phyloP scores from a whole-genome alignment of 768 basidiomycete species.

The Galerina sulciceps region DNA sequence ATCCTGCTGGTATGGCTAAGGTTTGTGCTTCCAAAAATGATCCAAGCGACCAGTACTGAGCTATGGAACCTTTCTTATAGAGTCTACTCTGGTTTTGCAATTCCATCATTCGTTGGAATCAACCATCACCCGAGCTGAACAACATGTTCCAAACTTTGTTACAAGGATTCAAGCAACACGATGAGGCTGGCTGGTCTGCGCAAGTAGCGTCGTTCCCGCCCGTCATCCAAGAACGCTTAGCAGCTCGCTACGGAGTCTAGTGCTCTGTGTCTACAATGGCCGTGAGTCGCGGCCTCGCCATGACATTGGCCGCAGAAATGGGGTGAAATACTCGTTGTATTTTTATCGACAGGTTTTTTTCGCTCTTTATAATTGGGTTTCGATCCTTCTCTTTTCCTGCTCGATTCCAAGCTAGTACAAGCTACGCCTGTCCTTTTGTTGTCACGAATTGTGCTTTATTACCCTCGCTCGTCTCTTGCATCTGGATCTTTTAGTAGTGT shows the following conservation, averaged over 20 bases:
- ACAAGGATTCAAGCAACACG: constrained; percentile 87
- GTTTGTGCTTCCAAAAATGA: constrained; percentile 45
- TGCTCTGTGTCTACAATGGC: no score
- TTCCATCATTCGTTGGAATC: constrained; percentile 93
- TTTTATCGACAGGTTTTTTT: background rate
- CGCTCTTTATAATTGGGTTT: background rate
- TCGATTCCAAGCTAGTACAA: constrained; percentile 15
- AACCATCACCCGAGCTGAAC: constrained; percentile 90
- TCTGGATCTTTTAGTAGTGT: constrained; percentile 45
- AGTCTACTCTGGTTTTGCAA: constrained; percentile 98
- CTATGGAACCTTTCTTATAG: constrained; percentile 42
- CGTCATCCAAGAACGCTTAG: constrained; percentile 85
- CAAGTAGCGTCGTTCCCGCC: constrained; percentile 87
- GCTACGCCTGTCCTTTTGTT: constrained; percentile 21
- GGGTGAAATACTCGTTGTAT: background rate
- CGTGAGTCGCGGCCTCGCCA: no score
- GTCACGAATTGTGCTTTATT: constrained; percentile 24
- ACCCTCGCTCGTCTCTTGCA: constrained; percentile 47
- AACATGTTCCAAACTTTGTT: constrained; percentile 92
- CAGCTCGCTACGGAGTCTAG: constrained; percentile 85
- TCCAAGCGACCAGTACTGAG: background rate
- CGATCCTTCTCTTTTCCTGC: constrained; percentile 3
- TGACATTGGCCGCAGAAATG: background rate
- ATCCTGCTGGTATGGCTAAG: constrained; percentile 93
- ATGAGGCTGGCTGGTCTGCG: constrained; percentile 83